Evolutionary conservation across 257 asterid genomes (phyloP).

Genomic region (Solanum peruvianum): DNA sequence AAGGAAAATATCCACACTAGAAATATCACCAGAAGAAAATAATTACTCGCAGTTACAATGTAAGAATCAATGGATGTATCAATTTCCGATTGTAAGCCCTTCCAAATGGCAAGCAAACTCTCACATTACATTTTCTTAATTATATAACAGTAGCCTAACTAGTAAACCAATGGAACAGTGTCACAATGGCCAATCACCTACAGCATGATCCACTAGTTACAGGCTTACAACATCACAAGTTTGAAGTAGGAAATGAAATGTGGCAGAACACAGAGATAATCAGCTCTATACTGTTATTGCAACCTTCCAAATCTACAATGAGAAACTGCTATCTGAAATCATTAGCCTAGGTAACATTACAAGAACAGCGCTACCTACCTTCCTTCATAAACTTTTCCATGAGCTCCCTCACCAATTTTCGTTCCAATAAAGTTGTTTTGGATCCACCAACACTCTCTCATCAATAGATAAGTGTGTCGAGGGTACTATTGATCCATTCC

Average conservation of each 20-base stretch:
- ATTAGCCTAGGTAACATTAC: not conserved
- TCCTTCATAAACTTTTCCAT: slow-evolving; percentile 95
- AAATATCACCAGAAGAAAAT: not conserved
- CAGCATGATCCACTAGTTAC: not conserved
- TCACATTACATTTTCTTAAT: not conserved
- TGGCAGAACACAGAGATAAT: not conserved
- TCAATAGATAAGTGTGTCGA: slow-evolving; percentile 42
- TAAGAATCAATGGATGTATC: not conserved
- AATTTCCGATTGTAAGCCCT: not conserved
- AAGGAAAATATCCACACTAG: not conserved
- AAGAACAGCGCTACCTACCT: slow-evolving; percentile 33
- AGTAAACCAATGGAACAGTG: slow-evolving; percentile 1
- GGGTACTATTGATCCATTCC: slow-evolving; percentile 39
- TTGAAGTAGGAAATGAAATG: not conserved
- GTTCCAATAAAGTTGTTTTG: slow-evolving; percentile 74
- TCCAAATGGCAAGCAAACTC: not conserved
- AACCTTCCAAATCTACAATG: not conserved
- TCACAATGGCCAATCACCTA: not conserved
- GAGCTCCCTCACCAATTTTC: slow-evolving; percentile 96
- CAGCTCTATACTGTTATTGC: not conserved
- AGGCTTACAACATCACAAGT: not conserved
- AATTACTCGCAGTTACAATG: not conserved
- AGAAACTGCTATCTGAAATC: not conserved
- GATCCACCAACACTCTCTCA: slow-evolving; percentile 76
- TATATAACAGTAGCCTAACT: not conserved